A percentile compares a stretch with the other conserved stretches of the same genome.
These are phyloP conservation scores for Mucor piriformis DNA, from an alignment of 371 early-diverging fungal species.

Conservation along the genomic window DNA sequence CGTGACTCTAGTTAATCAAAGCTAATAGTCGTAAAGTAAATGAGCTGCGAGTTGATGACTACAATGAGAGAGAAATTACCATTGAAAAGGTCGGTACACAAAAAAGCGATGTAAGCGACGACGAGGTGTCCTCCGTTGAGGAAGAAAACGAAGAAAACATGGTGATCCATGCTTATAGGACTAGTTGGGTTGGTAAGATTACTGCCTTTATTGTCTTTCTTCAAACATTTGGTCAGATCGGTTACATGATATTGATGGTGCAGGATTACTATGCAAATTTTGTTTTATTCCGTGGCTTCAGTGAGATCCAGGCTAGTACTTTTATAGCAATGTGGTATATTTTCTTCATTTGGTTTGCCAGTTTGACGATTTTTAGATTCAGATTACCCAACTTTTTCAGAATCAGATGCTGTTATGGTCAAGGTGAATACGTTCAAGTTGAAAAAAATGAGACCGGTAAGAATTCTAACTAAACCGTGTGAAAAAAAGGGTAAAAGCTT, in stretches of 20 bases:
- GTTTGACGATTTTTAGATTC: conserved; percentile 44
- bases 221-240: conserved; percentile 43
- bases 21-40: conserved; percentile 9
- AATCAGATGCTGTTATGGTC: conserved; percentile 53
- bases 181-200: conserved; percentile 33
- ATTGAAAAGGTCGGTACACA: neutral
- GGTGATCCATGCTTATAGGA: conserved; percentile 45
- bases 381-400: conserved; percentile 71
- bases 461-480: no score
- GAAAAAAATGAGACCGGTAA: conserved; percentile 55
- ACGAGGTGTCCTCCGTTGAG: conserved; percentile 5
- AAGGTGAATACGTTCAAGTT: conserved; percentile 68
- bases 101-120: neutral
- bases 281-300: conserved; percentile 31
- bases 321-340: conserved; percentile 69
- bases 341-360: conserved; percentile 65
- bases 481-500: neutral
- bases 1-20: neutral
- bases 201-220: conserved; percentile 27
- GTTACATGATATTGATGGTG: conserved; percentile 39
- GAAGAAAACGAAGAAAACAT: conserved; percentile 31
- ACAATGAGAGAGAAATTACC: neutral
- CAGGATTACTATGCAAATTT: conserved; percentile 47
- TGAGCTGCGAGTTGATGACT: conserved; percentile 14
- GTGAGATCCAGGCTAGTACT: conserved; percentile 38